These are phyloP conservation scores for Paulownia fortunei DNA, from an alignment of 257 asterid species.

Conservation along the genomic window DNA sequence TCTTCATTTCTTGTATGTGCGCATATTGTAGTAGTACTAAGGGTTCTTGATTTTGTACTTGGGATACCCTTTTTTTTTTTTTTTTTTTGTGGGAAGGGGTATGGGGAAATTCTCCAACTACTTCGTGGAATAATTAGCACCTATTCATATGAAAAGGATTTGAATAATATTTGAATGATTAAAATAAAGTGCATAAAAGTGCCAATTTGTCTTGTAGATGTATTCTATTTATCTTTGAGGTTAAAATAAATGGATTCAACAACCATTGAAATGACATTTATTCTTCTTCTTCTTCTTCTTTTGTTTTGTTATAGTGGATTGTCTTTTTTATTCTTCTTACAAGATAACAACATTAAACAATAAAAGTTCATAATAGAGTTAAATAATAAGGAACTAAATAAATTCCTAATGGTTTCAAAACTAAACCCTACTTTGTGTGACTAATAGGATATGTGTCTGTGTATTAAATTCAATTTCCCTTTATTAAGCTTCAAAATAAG, in stretches of 20 bases:
- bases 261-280: constrained; percentile 23
- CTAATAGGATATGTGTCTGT: background rate
- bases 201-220: constrained; percentile 35
- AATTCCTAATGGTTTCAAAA: background rate
- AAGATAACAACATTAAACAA: background rate
- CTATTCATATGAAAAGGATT: background rate
- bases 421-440: background rate
- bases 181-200: constrained; percentile 33
- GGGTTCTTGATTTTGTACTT: background rate
- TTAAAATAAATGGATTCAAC: constrained; percentile 11
- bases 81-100: background rate
- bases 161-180: constrained; percentile 12
- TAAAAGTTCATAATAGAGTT: background rate
- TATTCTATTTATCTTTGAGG: constrained; percentile 14
- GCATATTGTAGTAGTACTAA: background rate
- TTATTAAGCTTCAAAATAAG: background rate
- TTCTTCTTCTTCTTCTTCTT: constrained; percentile 12
- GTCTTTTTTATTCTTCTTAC: background rate
- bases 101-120: background rate
- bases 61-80: background rate
- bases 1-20: background rate
- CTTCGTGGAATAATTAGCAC: background rate
- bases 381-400: background rate
- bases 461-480: background rate
- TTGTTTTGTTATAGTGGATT: background rate